A percentile compares a stretch with the other conserved stretches of the same genome.
Evolutionary conservation across 2,329 filamentous ascomycete species (phyloP).

Genomic region (Fusarium sp.): DNA sequence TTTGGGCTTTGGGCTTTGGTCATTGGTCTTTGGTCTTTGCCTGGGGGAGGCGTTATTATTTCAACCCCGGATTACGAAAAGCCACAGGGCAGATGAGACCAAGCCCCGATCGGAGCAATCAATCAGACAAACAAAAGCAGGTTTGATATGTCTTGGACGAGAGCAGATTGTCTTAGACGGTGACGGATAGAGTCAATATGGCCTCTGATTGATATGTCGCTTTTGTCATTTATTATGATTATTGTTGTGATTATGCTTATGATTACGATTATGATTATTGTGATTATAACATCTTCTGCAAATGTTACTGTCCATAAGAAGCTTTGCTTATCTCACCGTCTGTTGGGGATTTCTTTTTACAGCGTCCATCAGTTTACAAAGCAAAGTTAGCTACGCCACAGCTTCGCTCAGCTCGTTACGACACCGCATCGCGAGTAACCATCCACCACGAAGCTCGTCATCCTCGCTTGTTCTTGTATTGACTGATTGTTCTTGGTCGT

Average conservation of each 20-base stretch:
- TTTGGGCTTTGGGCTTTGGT: too few relatives aligned
- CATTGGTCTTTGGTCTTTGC: background rate
- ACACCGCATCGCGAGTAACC: conserved; percentile 23
- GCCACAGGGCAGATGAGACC: conserved; percentile 25
- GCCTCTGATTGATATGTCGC: conserved; percentile 17
- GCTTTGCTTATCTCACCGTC: conserved; percentile 36
- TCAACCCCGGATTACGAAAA: conserved; percentile 40
- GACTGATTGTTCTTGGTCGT: conserved; percentile 8
- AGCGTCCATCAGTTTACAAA: conserved; percentile 19
- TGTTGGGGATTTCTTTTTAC: conserved; percentile 12
- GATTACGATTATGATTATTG: background rate
- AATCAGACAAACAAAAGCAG: conserved; percentile 23
- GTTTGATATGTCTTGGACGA: conserved; percentile 37
- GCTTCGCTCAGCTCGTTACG: conserved; percentile 8
- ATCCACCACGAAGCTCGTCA: conserved; percentile 30
- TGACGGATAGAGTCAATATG: conserved; percentile 25
- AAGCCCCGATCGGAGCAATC: conserved; percentile 12
- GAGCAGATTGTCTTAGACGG: conserved; percentile 35
- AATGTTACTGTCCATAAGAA: conserved; percentile 31
- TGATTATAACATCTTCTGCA: background rate
- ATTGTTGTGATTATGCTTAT: background rate
- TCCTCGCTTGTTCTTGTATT: conserved; percentile 2
- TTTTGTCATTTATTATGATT: conserved; percentile 17
- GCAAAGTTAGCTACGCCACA: conserved; percentile 20
- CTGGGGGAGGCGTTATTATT: conserved; percentile 33